Conservation (phyloP, 2,329 filamentous ascomycete species). For the Penicillium sp. region DNA sequence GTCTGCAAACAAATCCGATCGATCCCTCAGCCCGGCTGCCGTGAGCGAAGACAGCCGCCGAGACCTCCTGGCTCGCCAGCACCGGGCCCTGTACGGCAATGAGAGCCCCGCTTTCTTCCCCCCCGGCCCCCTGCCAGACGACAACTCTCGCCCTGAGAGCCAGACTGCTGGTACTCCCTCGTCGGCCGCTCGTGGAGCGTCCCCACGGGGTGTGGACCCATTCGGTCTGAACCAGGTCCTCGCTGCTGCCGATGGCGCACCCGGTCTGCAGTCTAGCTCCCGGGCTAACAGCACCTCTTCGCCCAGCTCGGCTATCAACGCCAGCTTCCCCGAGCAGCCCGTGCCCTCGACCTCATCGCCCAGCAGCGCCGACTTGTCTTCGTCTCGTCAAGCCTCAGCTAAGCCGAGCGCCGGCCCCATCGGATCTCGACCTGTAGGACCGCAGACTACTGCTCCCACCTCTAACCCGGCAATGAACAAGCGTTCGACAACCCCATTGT, state of each 20-base stretch:
- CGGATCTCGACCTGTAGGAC: conserved; percentile 76
- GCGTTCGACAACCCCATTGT: conserved; percentile 83
- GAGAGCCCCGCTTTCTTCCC: conserved; percentile 67
- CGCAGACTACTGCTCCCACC: conserved; percentile 47
- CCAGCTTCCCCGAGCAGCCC: conserved; percentile 61
- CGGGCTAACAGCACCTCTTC: conserved; percentile 84
- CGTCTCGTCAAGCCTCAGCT: conserved; percentile 63
- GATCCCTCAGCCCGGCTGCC: conserved; percentile 77
- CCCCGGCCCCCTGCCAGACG: conserved; percentile 66
- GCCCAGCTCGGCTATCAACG: conserved; percentile 53
- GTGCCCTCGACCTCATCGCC: conserved; percentile 85
- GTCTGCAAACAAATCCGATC: conserved; percentile 76
- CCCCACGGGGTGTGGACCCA: conserved; percentile 77
- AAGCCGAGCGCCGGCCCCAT: conserved; percentile 62
- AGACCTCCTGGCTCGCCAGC: conserved; percentile 92
- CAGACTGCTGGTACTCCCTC: conserved; percentile 64
- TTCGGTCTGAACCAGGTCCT: conserved; percentile 58
- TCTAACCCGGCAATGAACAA: conserved; percentile 67
- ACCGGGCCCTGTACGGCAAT: conserved; percentile 87
- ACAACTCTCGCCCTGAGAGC: conserved; percentile 65
- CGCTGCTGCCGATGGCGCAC: conserved; percentile 35
- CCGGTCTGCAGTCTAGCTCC: conserved; percentile 56
- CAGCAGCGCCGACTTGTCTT: conserved; percentile 68
- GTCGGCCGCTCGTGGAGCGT: conserved; percentile 67
- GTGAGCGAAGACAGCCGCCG: conserved; percentile 96